phyloP scores from a whole-genome alignment of 305 asterid genomes.

The Solanum hybrid region DNA sequence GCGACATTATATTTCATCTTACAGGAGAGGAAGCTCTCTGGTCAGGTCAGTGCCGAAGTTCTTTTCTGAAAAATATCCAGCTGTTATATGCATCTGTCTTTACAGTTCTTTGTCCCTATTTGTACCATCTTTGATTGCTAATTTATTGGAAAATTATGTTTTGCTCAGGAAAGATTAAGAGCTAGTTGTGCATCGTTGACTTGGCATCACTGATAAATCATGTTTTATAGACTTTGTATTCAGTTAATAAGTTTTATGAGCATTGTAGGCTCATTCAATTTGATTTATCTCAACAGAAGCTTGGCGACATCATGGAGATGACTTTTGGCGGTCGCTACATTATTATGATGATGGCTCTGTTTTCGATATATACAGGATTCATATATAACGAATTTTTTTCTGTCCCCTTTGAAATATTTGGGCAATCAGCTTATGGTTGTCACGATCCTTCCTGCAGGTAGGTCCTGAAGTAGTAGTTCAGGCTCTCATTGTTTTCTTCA shows the following conservation, averaged over 20 bases:
- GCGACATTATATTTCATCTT: slow-evolving; percentile 31
- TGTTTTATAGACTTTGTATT: not conserved
- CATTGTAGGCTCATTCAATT: not conserved
- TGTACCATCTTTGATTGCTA: not conserved
- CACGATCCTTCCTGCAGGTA: slow-evolving; percentile 39
- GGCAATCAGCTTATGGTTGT: slow-evolving; percentile 37
- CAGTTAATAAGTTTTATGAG: slow-evolving; percentile 3
- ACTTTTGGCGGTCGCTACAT: slow-evolving; percentile 46
- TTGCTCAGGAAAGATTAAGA: not conserved
- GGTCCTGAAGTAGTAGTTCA: slow-evolving; percentile 20
- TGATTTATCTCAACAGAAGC: slow-evolving; percentile 30
- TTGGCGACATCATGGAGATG: slow-evolving; percentile 55
- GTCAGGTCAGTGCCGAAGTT: slow-evolving; percentile 24
- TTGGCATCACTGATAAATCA: not conserved
- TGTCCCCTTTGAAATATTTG: slow-evolving; percentile 39
- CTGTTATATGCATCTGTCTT: not conserved
- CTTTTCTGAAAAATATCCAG: not conserved
- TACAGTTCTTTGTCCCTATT: not conserved
- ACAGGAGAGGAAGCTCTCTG: slow-evolving; percentile 32
- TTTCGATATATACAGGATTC: slow-evolving; percentile 44
- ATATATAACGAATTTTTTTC: slow-evolving; percentile 42
- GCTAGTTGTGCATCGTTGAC: not conserved
- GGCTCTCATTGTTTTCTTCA: not conserved
- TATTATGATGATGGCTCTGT: slow-evolving; percentile 41
- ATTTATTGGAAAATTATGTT: not conserved